phyloP scores from a whole-genome alignment of 805 yeast genomes.

The Candida khao-thaluensis region DNA sequence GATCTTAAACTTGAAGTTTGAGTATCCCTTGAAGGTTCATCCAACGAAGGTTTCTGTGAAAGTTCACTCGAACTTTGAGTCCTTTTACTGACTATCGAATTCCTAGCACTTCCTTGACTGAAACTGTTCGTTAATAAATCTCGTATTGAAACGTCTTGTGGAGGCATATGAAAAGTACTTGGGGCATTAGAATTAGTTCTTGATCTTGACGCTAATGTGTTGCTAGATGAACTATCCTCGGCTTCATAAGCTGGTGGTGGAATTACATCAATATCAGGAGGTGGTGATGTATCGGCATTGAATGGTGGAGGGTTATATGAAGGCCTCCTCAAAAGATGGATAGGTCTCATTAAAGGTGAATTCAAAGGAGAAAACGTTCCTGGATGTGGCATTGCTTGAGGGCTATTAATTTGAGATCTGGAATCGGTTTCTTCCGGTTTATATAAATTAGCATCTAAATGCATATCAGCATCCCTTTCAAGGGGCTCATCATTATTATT shows the following conservation, averaged over 20 bases:
- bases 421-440: slow-evolving; percentile 45
- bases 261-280: slow-evolving; percentile 7
- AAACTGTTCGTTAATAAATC: slow-evolving; percentile 15
- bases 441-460: slow-evolving; percentile 48
- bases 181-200: neutral
- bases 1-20: neutral
- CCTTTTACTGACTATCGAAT: slow-evolving; percentile 11
- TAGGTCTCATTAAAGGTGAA: slow-evolving; percentile 45
- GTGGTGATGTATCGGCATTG: slow-evolving; percentile 26
- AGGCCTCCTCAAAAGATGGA: slow-evolving; percentile 54
- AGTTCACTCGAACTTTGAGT: slow-evolving; percentile 16
- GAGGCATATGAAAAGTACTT: neutral
- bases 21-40: neutral
- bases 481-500: slow-evolving; percentile 33
- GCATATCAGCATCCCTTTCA: slow-evolving; percentile 38
- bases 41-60: slow-evolving; percentile 6
- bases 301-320: slow-evolving; percentile 66
- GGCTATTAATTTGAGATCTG: slow-evolving; percentile 48
- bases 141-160: slow-evolving; percentile 8
- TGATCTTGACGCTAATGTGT: neutral
- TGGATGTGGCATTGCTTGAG: slow-evolving; percentile 60
- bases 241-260: slow-evolving; percentile 36
- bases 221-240: slow-evolving; percentile 9
- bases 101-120: slow-evolving; percentile 3
- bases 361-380: slow-evolving; percentile 43